Evolutionary conservation across 2,329 filamentous ascomycete species (phyloP), one percentile per base, ranked within the genome.

Genomic region (Penicillium sp.): DNA sequence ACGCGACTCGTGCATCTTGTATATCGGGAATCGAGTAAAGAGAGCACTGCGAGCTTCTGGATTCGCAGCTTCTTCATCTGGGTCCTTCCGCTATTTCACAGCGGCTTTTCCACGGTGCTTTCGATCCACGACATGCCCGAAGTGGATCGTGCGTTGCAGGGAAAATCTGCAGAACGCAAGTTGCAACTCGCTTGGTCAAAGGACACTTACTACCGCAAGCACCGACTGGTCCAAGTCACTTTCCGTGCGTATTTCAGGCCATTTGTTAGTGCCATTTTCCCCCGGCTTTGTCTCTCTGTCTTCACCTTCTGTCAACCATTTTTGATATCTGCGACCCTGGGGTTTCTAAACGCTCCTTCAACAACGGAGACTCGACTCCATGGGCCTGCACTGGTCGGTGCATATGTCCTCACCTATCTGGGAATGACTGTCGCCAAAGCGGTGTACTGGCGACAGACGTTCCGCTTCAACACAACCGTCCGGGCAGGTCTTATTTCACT

Each of bases 61-160:
- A 72, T 58, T 33, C 59, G 64, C n/a, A 63, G 60, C 2, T 56
- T 73, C 18, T 76, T 76, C 47, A 71, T 65, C 58, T 77, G 74
- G 73, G 56, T 76, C 18, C 72, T 69, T 31, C 62, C 65, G 2
- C 51, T 78, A 3, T 67, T 79, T 18, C 37, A 33, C 4, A 39
- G 19, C 9, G 73, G 74, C 0, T 75, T 69, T 59, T 60, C 59
- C 4, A 68, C 63, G 4, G 51, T 63, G 4, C 40, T 75, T 19
- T 49, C 48, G 0, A 48, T 72, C 0, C 63, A 70, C 6, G 70
- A 75, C 35, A 56, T 75, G 4, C 66, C 61, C 33, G 48, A 62
- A 4, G 47, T 70, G 14, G 68, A 71, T 11, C 16, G 4, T 13
- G 17, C 18, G 4, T 19, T 51, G 2, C 36, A 34, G 16, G 40